Conservation (phyloP, 768 basidiomycete genomes). For the Tulasnella sp. region DNA sequence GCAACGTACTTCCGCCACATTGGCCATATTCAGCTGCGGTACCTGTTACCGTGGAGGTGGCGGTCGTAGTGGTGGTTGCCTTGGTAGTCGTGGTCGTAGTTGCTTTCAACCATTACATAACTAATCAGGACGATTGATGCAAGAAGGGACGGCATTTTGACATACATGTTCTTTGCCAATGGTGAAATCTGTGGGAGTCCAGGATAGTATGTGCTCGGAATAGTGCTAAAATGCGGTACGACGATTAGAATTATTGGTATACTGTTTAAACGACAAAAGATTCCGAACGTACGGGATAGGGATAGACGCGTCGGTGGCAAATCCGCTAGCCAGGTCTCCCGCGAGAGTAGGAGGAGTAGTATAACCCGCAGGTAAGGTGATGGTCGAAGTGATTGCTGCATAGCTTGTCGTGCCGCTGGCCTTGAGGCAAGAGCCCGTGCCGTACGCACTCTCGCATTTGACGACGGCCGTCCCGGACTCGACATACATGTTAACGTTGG, state of each 20-base stretch:
- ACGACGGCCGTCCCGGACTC: conserved; percentile 22
- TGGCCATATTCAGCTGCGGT: conserved; percentile 1
- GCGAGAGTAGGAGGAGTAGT: conserved; percentile 24
- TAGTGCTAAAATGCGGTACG: conserved; percentile 1
- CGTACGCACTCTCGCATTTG: conserved; percentile 27
- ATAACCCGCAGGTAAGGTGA: conserved; percentile 24
- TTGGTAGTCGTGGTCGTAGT: conserved; percentile 6
- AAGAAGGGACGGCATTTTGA: too few species aligned
- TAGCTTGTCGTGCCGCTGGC: conserved; percentile 23
- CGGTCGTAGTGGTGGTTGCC: neutral
- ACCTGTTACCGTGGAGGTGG: neutral
- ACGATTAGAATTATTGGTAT: too few species aligned
- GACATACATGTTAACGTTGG: conserved; percentile 27
- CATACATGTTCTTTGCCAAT: conserved; percentile 1
- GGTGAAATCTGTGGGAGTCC: conserved; percentile 4
- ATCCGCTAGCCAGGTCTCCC: conserved; percentile 12
- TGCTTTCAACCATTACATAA: too few species aligned
- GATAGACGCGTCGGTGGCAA: conserved; percentile 4
- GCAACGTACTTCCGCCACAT: neutral
- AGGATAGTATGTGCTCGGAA: conserved; percentile 14
- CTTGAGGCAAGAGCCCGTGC: conserved; percentile 23
- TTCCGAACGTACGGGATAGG: conserved; percentile 16
- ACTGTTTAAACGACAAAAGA: neutral
- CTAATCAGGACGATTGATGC: too few species aligned
- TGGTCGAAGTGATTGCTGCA: conserved; percentile 18